Conservation (phyloP, 1,284 basidiomycete genomes). For the Sutorius eximius region DNA sequence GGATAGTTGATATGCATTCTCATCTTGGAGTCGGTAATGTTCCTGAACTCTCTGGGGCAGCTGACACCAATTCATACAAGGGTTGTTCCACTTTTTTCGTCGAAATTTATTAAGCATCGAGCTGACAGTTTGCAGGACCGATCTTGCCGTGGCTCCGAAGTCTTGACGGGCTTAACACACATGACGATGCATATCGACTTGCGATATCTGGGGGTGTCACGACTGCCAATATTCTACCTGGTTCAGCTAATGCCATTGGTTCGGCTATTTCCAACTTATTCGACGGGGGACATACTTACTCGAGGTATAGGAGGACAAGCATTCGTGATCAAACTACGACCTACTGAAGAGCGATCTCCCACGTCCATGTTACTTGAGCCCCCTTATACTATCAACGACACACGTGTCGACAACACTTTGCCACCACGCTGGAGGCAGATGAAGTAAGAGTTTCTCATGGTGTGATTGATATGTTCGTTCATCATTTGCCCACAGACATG, state of each 20-base stretch:
- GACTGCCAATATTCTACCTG: constrained; percentile 65
- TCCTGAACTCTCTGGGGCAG: constrained; percentile 46
- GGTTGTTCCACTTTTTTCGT: constrained; percentile 22
- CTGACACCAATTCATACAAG: constrained; percentile 46
- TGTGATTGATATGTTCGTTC: background rate
- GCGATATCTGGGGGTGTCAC: constrained; percentile 55
- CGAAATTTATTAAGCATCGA: background rate
- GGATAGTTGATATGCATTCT: constrained; percentile 62
- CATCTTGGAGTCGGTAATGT: constrained; percentile 57
- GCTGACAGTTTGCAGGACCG: constrained; percentile 30
- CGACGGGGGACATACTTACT: constrained; percentile 9
- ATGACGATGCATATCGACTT: constrained; percentile 35
- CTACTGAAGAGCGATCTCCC: constrained; percentile 45
- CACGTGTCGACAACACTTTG: constrained; percentile 30
- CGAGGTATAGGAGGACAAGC: constrained; percentile 47
- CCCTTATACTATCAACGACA: constrained; percentile 42
- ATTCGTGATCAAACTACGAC: constrained; percentile 55
- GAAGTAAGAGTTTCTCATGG: constrained; percentile 36
- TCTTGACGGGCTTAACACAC: constrained; percentile 34
- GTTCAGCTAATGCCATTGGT: constrained; percentile 63
- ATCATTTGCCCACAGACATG: constrained; percentile 37
- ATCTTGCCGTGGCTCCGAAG: constrained; percentile 42
- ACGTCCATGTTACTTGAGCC: constrained; percentile 52
- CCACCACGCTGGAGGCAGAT: constrained; percentile 52
- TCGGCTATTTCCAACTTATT: background rate